Percentiles rank a stretch among this genome's conserved stretches.
Conservation (phyloP, 495 filamentous ascomycete genomes). For the Penicillium manginii region DNA sequence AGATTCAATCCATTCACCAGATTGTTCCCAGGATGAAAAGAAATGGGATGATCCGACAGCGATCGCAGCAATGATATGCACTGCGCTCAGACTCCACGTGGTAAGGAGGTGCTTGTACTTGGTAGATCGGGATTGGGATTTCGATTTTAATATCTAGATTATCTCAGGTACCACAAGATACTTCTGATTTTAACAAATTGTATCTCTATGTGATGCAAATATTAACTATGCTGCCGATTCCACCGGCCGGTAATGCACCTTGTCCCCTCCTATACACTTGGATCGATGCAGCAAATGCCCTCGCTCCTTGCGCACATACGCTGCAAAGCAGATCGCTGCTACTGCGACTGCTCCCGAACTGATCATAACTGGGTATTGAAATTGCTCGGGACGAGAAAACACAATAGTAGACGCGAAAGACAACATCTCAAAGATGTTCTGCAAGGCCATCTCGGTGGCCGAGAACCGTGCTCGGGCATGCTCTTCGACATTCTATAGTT, state of each 20-base stretch:
- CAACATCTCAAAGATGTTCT: conserved; percentile 68
- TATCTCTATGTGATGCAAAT: background rate
- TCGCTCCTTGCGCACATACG: conserved; percentile 58
- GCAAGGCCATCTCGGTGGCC: conserved; percentile 59
- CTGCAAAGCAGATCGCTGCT: conserved; percentile 56
- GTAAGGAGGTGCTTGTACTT: background rate
- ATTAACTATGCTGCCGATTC: background rate
- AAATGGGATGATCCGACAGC: background rate
- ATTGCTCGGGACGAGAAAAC: conserved; percentile 59
- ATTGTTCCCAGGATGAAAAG: too few species aligned
- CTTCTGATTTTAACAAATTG: too few species aligned
- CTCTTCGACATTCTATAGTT: conserved; percentile 50
- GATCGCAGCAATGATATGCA: conserved; percentile 10
- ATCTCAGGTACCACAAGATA: too few species aligned
- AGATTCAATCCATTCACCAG: too few species aligned
- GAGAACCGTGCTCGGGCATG: conserved; percentile 62
- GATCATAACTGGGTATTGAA: conserved; percentile 63
- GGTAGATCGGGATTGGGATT: too few species aligned
- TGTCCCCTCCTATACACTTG: conserved; percentile 34
- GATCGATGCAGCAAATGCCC: conserved; percentile 65
- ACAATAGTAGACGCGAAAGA: conserved; percentile 64
- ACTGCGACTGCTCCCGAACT: conserved; percentile 53
- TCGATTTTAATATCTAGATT: too few species aligned
- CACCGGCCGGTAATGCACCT: conserved; percentile 15
- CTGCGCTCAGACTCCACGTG: conserved; percentile 13